A percentile compares a stretch with the other conserved stretches of the same genome.
These are phyloP conservation scores for Larix kaempferi DNA, from an alignment of 75 land plant species.

Conservation along the genomic window DNA sequence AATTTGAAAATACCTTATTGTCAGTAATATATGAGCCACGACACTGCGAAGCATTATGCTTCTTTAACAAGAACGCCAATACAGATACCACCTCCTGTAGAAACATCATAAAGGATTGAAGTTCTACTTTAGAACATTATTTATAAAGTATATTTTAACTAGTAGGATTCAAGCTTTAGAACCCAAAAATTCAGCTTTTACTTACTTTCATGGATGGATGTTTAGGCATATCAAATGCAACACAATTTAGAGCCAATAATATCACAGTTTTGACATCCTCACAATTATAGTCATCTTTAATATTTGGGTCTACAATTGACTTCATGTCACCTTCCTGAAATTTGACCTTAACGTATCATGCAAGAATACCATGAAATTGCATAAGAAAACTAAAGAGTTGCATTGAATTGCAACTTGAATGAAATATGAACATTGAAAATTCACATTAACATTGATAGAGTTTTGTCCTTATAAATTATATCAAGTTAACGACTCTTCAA, in stretches of 20 bases:
- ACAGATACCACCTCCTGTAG: slow-evolving; percentile 1
- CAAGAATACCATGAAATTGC: background rate
- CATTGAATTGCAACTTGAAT: background rate
- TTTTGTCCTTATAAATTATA: too few relatives aligned
- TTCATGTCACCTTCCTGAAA: slow-evolving; percentile 13
- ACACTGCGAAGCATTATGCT: background rate
- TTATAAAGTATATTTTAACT: background rate
- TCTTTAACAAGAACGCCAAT: slow-evolving; percentile 1
- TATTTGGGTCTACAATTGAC: slow-evolving; percentile 21
- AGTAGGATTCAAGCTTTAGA: background rate
- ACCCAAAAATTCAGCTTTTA: background rate
- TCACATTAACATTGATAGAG: too few relatives aligned
- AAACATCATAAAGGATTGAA: background rate
- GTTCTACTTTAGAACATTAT: background rate
- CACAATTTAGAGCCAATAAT: slow-evolving; percentile 23
- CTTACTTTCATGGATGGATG: slow-evolving; percentile 39
- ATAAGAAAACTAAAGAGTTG: background rate
- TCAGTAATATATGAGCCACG: background rate
- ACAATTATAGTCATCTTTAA: slow-evolving; percentile 14
- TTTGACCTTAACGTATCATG: slow-evolving; percentile 26
- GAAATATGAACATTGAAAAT: too few relatives aligned
- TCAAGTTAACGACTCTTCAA: too few relatives aligned
- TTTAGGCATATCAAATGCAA: slow-evolving; percentile 21
- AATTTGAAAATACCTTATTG: background rate
- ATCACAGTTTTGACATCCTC: slow-evolving; percentile 15